Conservation (phyloP, 495 filamentous ascomycete genomes). For the Neurospora tetrasperma region DNA sequence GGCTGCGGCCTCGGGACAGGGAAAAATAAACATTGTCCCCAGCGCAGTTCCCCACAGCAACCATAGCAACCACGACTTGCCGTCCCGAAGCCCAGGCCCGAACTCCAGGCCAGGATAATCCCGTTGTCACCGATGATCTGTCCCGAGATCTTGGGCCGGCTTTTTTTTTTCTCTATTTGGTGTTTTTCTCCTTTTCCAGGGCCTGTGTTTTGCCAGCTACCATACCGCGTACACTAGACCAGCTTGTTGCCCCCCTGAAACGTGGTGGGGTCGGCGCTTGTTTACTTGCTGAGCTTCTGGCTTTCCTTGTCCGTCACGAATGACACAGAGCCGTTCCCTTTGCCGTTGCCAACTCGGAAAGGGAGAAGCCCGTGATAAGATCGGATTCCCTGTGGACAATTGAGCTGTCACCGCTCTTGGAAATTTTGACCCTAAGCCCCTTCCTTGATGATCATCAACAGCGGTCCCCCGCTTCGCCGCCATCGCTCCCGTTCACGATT, state of each 20-base stretch:
- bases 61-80: background rate
- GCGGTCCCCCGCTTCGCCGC: background rate
- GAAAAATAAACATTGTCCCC: slow-evolving; percentile 1
- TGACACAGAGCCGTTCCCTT: background rate
- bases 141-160: background rate
- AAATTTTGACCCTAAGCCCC: background rate
- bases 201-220: background rate
- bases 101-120: background rate
- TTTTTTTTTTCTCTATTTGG: background rate
- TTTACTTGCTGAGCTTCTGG: background rate
- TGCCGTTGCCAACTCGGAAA: background rate
- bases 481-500: background rate
- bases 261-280: too few species aligned
- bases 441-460: background rate
- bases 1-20: background rate
- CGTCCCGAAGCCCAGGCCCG: background rate
- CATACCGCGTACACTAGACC: too few species aligned
- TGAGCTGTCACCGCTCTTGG: background rate
- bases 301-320: background rate
- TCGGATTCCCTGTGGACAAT: background rate
- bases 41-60: background rate
- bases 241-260: too few species aligned
- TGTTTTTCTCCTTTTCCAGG: background rate
- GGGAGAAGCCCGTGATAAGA: background rate
- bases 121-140: background rate